Evolutionary conservation across 1,139 yeast species (phyloP).

Genomic region (Pichia sp.): DNA sequence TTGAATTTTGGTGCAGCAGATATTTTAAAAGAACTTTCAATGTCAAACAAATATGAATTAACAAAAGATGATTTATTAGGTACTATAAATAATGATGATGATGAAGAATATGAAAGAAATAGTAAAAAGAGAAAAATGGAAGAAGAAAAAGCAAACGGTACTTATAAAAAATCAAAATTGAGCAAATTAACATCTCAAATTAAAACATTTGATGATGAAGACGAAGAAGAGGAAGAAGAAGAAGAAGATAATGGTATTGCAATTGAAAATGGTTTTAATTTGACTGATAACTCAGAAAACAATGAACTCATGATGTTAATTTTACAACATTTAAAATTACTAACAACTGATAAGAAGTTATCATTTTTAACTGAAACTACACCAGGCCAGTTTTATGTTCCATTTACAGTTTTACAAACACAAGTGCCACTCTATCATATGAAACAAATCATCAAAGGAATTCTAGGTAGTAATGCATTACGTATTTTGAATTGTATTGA

Average conservation of each 20-base stretch:
- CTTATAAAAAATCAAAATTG: conserved; percentile 21
- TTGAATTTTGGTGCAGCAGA: conserved; percentile 46
- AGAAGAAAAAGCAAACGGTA: conserved; percentile 1
- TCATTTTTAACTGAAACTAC: conserved; percentile 43
- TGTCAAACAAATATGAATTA: conserved; percentile 22
- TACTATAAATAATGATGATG: conserved; percentile 37
- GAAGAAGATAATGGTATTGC: conserved; percentile 28
- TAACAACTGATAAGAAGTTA: conserved; percentile 37
- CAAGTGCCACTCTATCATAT: conserved; percentile 46
- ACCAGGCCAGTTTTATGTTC: conserved; percentile 40
- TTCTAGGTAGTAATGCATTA: conserved; percentile 26
- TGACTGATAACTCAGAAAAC: conserved; percentile 12
- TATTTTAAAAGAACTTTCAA: conserved; percentile 41
- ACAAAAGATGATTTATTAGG: conserved; percentile 37
- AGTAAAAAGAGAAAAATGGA: conserved; percentile 27
- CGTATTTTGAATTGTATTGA: conserved; percentile 29
- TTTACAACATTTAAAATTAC: conserved; percentile 44
- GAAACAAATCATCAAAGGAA: conserved; percentile 25
- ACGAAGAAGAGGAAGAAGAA: conserved; percentile 19
- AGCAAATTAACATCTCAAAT: conserved; percentile 18
- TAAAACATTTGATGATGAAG: conserved; percentile 7
- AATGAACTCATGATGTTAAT: conserved; percentile 21
- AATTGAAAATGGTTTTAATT: conserved; percentile 14
- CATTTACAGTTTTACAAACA: conserved; percentile 39
- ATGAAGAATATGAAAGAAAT: conserved; percentile 28